Conservation (phyloP, 805 yeast genomes). For the Saccharomycopsis olivae region DNA sequence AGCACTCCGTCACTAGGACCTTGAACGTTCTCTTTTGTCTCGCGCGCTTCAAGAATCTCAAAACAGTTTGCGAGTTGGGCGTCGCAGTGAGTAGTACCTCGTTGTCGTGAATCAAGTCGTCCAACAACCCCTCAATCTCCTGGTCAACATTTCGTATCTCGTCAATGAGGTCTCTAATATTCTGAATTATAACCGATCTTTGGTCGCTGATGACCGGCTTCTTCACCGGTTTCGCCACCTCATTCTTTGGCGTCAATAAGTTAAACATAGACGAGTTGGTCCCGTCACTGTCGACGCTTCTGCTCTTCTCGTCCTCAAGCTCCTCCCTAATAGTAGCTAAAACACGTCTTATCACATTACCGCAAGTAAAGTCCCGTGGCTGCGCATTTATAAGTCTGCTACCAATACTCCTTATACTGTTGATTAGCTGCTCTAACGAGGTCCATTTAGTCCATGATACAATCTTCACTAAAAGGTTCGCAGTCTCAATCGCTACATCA, state of each 20-base stretch:
- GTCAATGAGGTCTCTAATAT: slow-evolving; percentile 84
- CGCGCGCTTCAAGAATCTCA: slow-evolving; percentile 78
- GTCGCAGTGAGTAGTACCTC: slow-evolving; percentile 86
- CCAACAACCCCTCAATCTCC: slow-evolving; percentile 81
- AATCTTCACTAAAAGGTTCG: slow-evolving; percentile 78
- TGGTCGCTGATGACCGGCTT: slow-evolving; percentile 50
- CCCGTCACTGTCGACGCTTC: slow-evolving; percentile 1
- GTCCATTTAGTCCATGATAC: slow-evolving; percentile 87
- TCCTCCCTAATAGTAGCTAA: slow-evolving; percentile 83
- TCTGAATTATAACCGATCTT: slow-evolving; percentile 81
- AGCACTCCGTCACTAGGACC: slow-evolving; percentile 83
- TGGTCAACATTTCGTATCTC: slow-evolving; percentile 86
- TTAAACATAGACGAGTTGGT: slow-evolving; percentile 3
- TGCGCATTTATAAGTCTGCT: slow-evolving; percentile 61
- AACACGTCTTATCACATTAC: slow-evolving; percentile 85
- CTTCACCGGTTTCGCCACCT: no score
- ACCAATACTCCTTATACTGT: slow-evolving; percentile 67
- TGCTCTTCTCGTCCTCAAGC: slow-evolving; percentile 39
- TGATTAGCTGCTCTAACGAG: slow-evolving; percentile 60
- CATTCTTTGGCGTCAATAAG: slow-evolving; percentile 10
- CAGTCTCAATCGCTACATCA: slow-evolving; percentile 74
- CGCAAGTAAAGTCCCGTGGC: slow-evolving; percentile 81
- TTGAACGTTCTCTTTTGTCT: slow-evolving; percentile 84
- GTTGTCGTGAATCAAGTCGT: slow-evolving; percentile 89
- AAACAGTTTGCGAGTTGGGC: slow-evolving; percentile 81